Base-by-base conservation (phyloP, 805 yeast genomes). In the Zygosaccharomyces pseudorouxii region DNA sequence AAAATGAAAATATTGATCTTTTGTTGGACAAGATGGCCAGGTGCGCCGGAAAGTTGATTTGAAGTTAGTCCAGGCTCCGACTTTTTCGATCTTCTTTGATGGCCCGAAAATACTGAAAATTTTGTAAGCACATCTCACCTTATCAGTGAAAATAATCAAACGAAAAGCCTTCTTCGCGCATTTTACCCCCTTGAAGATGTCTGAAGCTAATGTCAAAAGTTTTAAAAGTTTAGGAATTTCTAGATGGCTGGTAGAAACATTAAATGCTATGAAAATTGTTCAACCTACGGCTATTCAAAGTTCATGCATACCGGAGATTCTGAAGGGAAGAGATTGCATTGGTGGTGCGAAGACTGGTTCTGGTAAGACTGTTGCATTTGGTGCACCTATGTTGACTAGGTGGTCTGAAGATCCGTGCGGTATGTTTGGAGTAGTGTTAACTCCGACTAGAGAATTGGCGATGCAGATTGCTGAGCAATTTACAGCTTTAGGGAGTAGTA, bases 291-390 rank as follows among this genome's bases (percentile, higher is more conserved):
- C 80, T 18, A 92, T 93, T 71, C 99, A 93, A 65, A 63, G 72
- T 7, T 87, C 89, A 3, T 89, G 97, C 63, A 92, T 93, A 41
- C 98, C 98, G 0, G 79, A 84, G 48, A 86, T 93, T 49, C 64
- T 93, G 33, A 74, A 73, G 37, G 97, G 78, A 37, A 56, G 82
- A 56, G 96, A 90, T 65, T 90, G 97, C 69, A 92, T 93, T 45
- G 99, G 99, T 45, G 99, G 99, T 38, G 99, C 99, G 28, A 86
- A 86, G 66, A 93, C 99, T 0, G 99, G 99, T 69, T 84, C 95
- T 14, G 99, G 99, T 78, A 93, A 93, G 65, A 93, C 99, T 1
- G 82, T 93, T 19, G 97, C 98, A 1, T 93, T 93, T 75, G 98
- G 92, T 1, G 95, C 89, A n/a, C 99, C 99, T 2, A 92, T 93